These are phyloP conservation scores for Yamadazyma olivae DNA, from an alignment of 805 yeast genomes.

Conservation along the genomic window DNA sequence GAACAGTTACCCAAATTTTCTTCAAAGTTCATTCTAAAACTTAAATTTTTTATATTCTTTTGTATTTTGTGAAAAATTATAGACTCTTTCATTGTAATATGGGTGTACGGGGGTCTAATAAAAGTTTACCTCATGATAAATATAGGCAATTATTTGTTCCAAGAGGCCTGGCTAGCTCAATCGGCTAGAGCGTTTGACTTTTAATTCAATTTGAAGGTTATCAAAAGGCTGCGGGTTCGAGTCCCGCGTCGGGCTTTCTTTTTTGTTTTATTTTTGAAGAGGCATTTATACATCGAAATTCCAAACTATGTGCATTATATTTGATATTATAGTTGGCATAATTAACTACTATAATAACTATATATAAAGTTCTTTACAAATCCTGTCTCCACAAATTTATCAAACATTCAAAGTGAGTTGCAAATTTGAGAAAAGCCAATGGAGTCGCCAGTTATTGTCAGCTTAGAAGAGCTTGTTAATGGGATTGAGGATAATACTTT, in stretches of 20 bases:
- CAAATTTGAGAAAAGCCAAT: too few species aligned
- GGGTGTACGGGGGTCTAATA: too few species aligned
- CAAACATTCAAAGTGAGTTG: not conserved
- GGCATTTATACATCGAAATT: not conserved
- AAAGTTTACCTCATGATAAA: too few species aligned
- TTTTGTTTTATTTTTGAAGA: conserved; percentile 1
- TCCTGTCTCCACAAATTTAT: not conserved
- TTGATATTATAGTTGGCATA: not conserved
- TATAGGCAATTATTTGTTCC: too few species aligned
- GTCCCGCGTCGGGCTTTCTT: conserved; percentile 15
- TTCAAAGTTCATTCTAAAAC: too few species aligned
- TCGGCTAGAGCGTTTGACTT: conserved; percentile 29
- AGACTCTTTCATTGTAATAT: too few species aligned
- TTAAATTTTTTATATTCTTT: too few species aligned
- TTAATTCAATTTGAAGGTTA: conserved; percentile 14
- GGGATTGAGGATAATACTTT: conserved; percentile 32
- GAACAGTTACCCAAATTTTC: too few species aligned
- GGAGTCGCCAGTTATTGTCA: conserved; percentile 27
- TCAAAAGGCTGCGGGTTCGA: conserved; percentile 26
- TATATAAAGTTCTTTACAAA: too few species aligned
- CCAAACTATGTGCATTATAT: not conserved
- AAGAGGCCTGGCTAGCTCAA: conserved; percentile 33
- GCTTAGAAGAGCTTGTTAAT: conserved; percentile 23
- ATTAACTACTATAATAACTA: too few species aligned
- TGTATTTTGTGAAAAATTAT: too few species aligned